phyloP scores from a whole-genome alignment of 345 rosid genomes.

The Pseudoturritis turrita region DNA sequence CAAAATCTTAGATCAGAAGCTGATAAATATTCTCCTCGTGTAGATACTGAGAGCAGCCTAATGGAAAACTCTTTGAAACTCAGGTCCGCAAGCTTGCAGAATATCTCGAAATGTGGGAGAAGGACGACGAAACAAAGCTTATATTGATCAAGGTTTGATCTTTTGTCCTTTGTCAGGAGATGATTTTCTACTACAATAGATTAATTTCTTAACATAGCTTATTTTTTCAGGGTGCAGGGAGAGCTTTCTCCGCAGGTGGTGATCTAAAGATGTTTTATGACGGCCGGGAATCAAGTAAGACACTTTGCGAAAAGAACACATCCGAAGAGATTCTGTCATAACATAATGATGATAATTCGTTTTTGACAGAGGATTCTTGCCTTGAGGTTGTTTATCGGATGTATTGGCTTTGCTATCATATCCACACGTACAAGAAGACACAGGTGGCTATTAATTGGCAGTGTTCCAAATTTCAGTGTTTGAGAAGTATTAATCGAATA shows the following conservation, averaged over 20 bases:
- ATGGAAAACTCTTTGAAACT: not conserved
- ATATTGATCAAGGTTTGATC: slow-evolving; percentile 66
- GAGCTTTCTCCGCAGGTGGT: slow-evolving; percentile 97
- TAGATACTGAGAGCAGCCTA: not conserved
- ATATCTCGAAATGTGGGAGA: slow-evolving; percentile 78
- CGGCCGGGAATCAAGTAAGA: slow-evolving; percentile 72
- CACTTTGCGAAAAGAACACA: not conserved
- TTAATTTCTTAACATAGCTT: not conserved
- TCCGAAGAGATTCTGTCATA: not conserved
- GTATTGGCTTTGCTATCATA: slow-evolving; percentile 96
- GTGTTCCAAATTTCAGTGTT: not conserved
- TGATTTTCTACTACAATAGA: not conserved
- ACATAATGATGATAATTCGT: not conserved
- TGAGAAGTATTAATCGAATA: not conserved
- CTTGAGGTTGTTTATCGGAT: slow-evolving; percentile 88
- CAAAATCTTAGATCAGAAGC: not conserved
- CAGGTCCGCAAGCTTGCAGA: slow-evolving; percentile 79
- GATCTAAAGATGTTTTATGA: slow-evolving; percentile 87
- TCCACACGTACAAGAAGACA: slow-evolving; percentile 80
- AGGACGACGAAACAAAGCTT: slow-evolving; percentile 53
- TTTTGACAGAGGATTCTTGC: slow-evolving; percentile 73
- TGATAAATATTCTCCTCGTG: not conserved
- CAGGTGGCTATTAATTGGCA: slow-evolving; percentile 38
- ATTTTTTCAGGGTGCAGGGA: slow-evolving; percentile 66
- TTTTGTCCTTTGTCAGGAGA: not conserved